These are phyloP conservation scores for Lentinula guzmanii DNA, from an alignment of 768 basidiomycete species.

Conservation along the genomic window DNA sequence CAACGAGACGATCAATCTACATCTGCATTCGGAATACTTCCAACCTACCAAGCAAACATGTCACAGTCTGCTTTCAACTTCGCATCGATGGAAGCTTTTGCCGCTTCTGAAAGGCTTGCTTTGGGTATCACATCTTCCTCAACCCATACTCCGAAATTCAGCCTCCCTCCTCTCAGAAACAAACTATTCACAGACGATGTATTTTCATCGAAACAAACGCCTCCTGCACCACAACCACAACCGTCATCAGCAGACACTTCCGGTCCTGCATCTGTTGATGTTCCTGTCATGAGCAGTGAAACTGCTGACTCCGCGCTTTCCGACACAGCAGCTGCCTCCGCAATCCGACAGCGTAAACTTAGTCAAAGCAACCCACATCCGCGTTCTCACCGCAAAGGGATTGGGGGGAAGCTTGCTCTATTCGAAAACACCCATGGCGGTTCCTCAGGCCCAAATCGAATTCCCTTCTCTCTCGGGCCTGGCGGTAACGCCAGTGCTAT, in stretches of 20 bases:
- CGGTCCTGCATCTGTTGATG: not conserved
- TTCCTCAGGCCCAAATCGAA: conserved; percentile 9
- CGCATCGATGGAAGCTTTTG: conserved; percentile 69
- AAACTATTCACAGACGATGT: not conserved
- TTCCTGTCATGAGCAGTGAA: not conserved
- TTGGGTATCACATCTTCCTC: conserved; percentile 51
- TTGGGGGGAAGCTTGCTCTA: conserved; percentile 82
- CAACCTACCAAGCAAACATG: conserved; percentile 62
- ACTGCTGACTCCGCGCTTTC: conserved; percentile 3
- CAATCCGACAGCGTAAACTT: conserved; percentile 74
- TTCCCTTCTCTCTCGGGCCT: conserved; percentile 5
- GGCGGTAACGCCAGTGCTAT: not conserved
- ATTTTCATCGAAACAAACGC: not conserved
- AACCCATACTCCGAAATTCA: conserved; percentile 26
- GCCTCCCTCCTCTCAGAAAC: conserved; percentile 19
- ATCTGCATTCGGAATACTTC: conserved; percentile 41
- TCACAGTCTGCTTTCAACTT: conserved; percentile 68
- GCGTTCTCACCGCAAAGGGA: conserved; percentile 49
- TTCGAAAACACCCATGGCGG: conserved; percentile 61
- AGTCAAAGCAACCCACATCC: conserved; percentile 76
- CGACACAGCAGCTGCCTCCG: not conserved
- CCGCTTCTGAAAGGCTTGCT: conserved; percentile 56
- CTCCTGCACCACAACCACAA: not conserved
- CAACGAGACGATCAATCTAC: conserved; percentile 20
- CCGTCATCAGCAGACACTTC: not conserved